Conservation (phyloP, 2,329 filamentous ascomycete species). For the Calonectria hongkongensis region DNA sequence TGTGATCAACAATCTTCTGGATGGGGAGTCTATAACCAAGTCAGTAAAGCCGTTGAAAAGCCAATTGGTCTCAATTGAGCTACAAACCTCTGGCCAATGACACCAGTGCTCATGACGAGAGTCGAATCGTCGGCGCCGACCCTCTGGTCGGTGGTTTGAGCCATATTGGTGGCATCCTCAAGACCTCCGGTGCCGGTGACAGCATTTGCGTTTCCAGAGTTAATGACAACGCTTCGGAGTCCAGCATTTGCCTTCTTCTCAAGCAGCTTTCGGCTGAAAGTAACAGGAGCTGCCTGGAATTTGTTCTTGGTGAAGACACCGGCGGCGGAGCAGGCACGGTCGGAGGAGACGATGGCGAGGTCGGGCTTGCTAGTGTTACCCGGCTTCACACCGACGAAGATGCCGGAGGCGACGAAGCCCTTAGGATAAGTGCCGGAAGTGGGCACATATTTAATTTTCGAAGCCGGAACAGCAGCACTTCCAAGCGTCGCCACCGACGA, state of each 20-base stretch:
- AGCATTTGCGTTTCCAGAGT: slow-evolving; percentile 97
- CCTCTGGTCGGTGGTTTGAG: slow-evolving; percentile 81
- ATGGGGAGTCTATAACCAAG: slow-evolving; percentile 82
- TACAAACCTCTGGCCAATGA: slow-evolving; percentile 90
- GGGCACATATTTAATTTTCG: slow-evolving; percentile 94
- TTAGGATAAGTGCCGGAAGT: slow-evolving; percentile 89
- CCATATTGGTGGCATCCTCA: slow-evolving; percentile 92
- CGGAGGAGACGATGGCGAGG: slow-evolving; percentile 90
- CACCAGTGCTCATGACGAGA: slow-evolving; percentile 98
- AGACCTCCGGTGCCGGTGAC: slow-evolving; percentile 94
- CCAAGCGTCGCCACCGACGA: slow-evolving; percentile 56
- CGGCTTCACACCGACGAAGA: slow-evolving; percentile 94
- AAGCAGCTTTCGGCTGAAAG: slow-evolving; percentile 85
- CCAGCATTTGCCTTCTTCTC: slow-evolving; percentile 79
- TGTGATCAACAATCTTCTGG: slow-evolving; percentile 88
- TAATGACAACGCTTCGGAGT: slow-evolving; percentile 89
- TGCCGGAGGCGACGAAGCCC: slow-evolving; percentile 90
- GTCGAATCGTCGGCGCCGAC: slow-evolving; percentile 74
- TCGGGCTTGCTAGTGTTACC: slow-evolving; percentile 94
- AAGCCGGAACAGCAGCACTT: slow-evolving; percentile 75
- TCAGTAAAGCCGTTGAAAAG: slow-evolving; percentile 37
- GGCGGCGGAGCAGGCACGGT: slow-evolving; percentile 88
- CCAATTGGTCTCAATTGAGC: slow-evolving; percentile 31
- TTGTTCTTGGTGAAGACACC: slow-evolving; percentile 99
- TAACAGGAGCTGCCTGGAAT: slow-evolving; percentile 97